phyloP scores from a whole-genome alignment of 1,284 basidiomycete genomes.

The Fistulina hepatica region DNA sequence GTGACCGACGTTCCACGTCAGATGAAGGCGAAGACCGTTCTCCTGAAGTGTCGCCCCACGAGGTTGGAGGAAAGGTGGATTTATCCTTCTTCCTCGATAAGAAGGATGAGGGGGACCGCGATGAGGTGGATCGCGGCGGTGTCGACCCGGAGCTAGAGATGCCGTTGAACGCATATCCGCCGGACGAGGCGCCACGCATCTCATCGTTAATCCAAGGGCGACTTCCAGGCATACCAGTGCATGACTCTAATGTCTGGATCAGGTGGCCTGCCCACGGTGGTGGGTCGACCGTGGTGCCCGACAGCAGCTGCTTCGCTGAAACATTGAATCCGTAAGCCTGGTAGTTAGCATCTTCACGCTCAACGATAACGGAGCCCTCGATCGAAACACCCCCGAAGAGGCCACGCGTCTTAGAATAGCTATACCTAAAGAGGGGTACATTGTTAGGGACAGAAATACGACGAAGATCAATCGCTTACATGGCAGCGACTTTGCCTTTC shows the following conservation, averaged over 20 bases:
- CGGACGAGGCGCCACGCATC: slow-evolving; percentile 24
- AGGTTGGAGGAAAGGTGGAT: slow-evolving; percentile 44
- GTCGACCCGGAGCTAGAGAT: slow-evolving; percentile 32
- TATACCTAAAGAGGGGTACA: slow-evolving; percentile 49
- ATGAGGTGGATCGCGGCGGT: too few species aligned
- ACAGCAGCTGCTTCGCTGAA: slow-evolving; percentile 65
- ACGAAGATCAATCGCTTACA: slow-evolving; percentile 38
- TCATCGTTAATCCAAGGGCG: slow-evolving; percentile 58
- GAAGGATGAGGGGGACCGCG: too few species aligned
- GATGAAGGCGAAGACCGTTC: too few species aligned
- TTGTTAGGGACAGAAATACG: slow-evolving; percentile 6
- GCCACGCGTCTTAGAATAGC: slow-evolving; percentile 91
- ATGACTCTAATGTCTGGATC: slow-evolving; percentile 61
- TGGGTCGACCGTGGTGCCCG: slow-evolving; percentile 56
- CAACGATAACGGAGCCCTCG: slow-evolving; percentile 91
- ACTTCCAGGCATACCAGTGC: slow-evolving; percentile 60
- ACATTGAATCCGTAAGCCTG: slow-evolving; percentile 71
- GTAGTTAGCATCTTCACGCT: slow-evolving; percentile 85
- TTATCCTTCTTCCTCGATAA: too few species aligned
- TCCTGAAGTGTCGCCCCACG: slow-evolving; percentile 47
- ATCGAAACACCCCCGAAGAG: slow-evolving; percentile 81
- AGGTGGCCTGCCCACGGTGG: slow-evolving; percentile 72
- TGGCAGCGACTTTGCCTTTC: slow-evolving; percentile 84
- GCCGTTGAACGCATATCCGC: slow-evolving; percentile 52
- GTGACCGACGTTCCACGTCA: too few species aligned